These are phyloP conservation scores for Candida neerlandica DNA, from an alignment of 1,139 yeast species.

Conservation along the genomic window DNA sequence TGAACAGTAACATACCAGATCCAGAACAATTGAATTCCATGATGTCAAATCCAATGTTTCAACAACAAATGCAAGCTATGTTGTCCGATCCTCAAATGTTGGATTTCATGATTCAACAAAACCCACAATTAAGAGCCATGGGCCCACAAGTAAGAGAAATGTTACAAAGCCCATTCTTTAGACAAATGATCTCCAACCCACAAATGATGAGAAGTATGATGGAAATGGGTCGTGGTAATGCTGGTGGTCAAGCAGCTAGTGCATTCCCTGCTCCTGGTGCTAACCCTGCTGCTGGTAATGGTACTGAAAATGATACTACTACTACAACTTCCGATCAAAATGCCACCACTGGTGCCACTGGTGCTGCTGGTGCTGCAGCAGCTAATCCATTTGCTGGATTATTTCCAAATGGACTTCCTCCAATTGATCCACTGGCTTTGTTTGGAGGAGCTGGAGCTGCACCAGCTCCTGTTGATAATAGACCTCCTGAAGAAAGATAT, in stretches of 20 bases:
- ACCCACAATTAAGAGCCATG: constrained; percentile 82
- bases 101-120: constrained; percentile 78
- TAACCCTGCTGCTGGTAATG: constrained; percentile 29
- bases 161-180: constrained; percentile 80
- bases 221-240: constrained; percentile 60
- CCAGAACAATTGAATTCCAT: constrained; percentile 72
- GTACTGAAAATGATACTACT: constrained; percentile 17
- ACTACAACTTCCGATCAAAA: constrained; percentile 47
- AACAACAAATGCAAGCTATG: constrained; percentile 80
- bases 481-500: constrained; percentile 96
- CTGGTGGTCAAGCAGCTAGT: constrained; percentile 21
- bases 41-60: constrained; percentile 81
- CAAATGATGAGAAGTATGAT: constrained; percentile 81
- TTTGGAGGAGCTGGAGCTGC: constrained; percentile 44
- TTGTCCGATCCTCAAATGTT: constrained; percentile 78
- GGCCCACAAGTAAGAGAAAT: constrained; percentile 88
- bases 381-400: constrained; percentile 57
- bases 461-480: constrained; percentile 60
- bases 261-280: constrained; percentile 63
- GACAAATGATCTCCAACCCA: constrained; percentile 86
- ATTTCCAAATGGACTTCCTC: constrained; percentile 42
- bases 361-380: constrained; percentile 30
- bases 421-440: constrained; percentile 46
- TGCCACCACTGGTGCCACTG: constrained; percentile 31
- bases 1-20: constrained; percentile 66